phyloP scores from a whole-genome alignment of 331 rosid genomes.

The Saraca asoca region DNA sequence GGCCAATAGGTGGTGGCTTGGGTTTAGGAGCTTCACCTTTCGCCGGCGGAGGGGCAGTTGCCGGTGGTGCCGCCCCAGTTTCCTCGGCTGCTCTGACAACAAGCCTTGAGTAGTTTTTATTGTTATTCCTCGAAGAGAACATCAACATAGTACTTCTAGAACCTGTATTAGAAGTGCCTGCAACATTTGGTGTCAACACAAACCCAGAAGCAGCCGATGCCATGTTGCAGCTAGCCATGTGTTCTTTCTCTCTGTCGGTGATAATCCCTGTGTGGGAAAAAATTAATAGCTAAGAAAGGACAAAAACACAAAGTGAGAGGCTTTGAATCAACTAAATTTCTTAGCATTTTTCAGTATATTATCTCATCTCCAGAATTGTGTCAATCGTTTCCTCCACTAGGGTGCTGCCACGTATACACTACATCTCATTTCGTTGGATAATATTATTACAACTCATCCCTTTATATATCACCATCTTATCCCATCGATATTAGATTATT shows the following conservation, averaged over 20 bases:
- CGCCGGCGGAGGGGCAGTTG: slow-evolving; percentile 40
- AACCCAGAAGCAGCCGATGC: slow-evolving; percentile 85
- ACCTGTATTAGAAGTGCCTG: slow-evolving; percentile 41
- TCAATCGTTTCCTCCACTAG: slow-evolving; percentile 66
- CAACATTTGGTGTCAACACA: slow-evolving; percentile 53
- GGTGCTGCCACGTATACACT: slow-evolving; percentile 63
- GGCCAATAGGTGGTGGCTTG: slow-evolving; percentile 87
- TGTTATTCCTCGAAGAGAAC: slow-evolving; percentile 43
- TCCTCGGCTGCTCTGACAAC: slow-evolving; percentile 70
- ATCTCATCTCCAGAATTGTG: slow-evolving; percentile 51
- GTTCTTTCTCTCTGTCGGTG: not conserved
- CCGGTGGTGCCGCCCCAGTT: slow-evolving; percentile 45
- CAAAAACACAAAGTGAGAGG: slow-evolving; percentile 41
- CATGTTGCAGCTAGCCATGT: slow-evolving; percentile 60
- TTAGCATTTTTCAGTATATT: slow-evolving; percentile 31
- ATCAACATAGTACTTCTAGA: slow-evolving; percentile 40
- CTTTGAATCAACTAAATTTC: slow-evolving; percentile 39
- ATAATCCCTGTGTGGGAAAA: slow-evolving; percentile 25
- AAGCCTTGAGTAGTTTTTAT: slow-evolving; percentile 42
- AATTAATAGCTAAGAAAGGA: slow-evolving; percentile 34
- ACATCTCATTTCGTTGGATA: slow-evolving; percentile 69
- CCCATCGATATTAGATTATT: not conserved
- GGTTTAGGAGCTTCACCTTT: slow-evolving; percentile 57
- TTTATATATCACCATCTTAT: not conserved
- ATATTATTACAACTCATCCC: slow-evolving; percentile 49